Evolutionary conservation across 345 rosid genomes (phyloP).

Genomic region (Adansonia digitata): DNA sequence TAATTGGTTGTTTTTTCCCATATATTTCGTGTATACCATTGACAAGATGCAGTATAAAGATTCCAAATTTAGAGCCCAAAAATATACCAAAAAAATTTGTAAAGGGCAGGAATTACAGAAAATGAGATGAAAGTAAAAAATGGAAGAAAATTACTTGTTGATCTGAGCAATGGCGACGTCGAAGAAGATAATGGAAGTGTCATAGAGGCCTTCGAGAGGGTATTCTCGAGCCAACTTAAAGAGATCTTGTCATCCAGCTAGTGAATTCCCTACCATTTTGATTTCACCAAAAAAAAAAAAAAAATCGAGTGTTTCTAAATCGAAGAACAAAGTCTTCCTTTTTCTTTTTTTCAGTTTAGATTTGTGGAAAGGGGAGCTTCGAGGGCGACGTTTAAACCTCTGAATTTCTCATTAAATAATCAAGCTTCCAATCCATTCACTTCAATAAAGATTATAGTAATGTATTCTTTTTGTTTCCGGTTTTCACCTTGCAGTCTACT

Average conservation of each 20-base stretch:
- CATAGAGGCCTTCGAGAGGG: constrained; percentile 91
- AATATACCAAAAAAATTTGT: not conserved
- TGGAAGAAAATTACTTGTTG: constrained; percentile 46
- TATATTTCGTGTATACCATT: no score
- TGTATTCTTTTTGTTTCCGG: no score
- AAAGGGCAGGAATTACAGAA: not conserved
- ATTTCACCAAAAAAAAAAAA: not conserved
- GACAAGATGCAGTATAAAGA: not conserved
- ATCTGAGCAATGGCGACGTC: constrained; percentile 86
- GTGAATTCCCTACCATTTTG: constrained; percentile 52
- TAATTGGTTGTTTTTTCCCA: not conserved
- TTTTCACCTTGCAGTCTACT: not conserved
- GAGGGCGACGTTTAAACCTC: constrained; percentile 55
- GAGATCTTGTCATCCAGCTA: constrained; percentile 93
- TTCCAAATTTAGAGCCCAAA: not conserved
- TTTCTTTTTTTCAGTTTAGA: not conserved
- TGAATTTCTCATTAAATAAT: no score
- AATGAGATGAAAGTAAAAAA: not conserved
- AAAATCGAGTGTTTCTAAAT: constrained; percentile 19
- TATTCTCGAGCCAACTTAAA: constrained; percentile 92
- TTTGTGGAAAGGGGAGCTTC: constrained; percentile 14
- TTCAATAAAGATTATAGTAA: no score
- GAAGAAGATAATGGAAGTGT: constrained; percentile 91
- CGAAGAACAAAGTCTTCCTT: not conserved
- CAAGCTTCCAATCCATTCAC: no score